Evolutionary conservation across 257 asterid genomes (phyloP).

Genomic region (Nicotiana attenuata): DNA sequence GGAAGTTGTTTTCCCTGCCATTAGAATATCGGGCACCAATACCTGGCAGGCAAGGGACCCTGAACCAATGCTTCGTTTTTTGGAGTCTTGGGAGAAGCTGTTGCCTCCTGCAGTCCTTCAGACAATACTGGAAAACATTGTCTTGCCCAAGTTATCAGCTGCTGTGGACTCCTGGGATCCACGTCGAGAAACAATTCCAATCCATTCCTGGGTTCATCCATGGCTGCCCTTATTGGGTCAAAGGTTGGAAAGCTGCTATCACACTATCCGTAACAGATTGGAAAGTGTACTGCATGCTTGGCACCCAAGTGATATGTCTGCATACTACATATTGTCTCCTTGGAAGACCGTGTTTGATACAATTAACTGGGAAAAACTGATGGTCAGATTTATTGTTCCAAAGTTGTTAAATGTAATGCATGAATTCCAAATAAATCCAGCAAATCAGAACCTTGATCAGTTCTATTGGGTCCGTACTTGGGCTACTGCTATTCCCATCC

Average conservation of each 20-base stretch:
- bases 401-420: constrained; percentile 59
- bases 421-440: constrained; percentile 65
- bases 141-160: constrained; percentile 65
- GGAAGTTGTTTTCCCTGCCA: constrained; percentile 94
- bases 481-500: constrained; percentile 62
- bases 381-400: constrained; percentile 63
- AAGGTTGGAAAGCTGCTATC: constrained; percentile 70
- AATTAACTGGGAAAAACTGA: constrained; percentile 81
- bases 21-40: constrained; percentile 86
- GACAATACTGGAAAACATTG: constrained; percentile 48
- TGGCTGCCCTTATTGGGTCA: constrained; percentile 78
- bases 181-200: constrained; percentile 72
- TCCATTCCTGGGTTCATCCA: constrained; percentile 93
- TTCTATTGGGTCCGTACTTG: constrained; percentile 67
- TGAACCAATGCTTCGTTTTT: constrained; percentile 78
- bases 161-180: constrained; percentile 97
- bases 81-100: constrained; percentile 83
- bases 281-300: constrained; percentile 90
- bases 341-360: constrained; percentile 88
- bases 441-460: constrained; percentile 59
- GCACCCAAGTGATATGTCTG: constrained; percentile 89
- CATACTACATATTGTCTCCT: constrained; percentile 64
- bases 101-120: constrained; percentile 62
- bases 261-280: constrained; percentile 61
- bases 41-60: constrained; percentile 92